Evolutionary conservation across 1,139 yeast species (phyloP).

Genomic region (Yamadazyma aaseri): DNA sequence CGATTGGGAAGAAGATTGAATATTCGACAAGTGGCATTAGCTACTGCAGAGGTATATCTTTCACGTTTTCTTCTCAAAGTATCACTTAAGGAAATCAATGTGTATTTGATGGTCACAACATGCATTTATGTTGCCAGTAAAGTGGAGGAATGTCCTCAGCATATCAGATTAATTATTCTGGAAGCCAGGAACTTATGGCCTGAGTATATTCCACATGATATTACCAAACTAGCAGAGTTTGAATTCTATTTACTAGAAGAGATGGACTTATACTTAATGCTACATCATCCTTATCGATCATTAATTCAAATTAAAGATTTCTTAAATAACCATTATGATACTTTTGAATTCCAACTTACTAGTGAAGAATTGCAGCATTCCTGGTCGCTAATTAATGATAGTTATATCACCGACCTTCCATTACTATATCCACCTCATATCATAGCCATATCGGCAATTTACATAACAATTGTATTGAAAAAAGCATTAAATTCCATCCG

Average conservation of each 20-base stretch:
- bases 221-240: constrained; percentile 91
- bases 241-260: constrained; percentile 93
- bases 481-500: constrained; percentile 19
- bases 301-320: constrained; percentile 60
- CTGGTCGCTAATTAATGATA: constrained; percentile 90
- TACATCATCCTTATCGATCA: constrained; percentile 88
- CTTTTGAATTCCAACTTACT: constrained; percentile 40
- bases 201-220: constrained; percentile 87
- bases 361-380: constrained; percentile 78
- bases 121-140: constrained; percentile 89
- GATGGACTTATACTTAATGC: constrained; percentile 72
- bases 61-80: constrained; percentile 72
- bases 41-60: constrained; percentile 85
- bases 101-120: constrained; percentile 78
- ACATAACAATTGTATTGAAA: constrained; percentile 64
- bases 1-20: constrained; percentile 76
- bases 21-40: constrained; percentile 77
- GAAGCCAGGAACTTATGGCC: constrained; percentile 96
- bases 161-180: constrained; percentile 74
- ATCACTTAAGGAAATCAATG: constrained; percentile 76
- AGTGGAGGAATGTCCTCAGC: constrained; percentile 94
- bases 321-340: constrained; percentile 24
- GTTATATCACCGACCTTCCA: constrained; percentile 84
- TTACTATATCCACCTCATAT: constrained; percentile 86
- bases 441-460: constrained; percentile 81